Conservation (phyloP, 805 yeast species). For the Kodamaea leandrae region DNA sequence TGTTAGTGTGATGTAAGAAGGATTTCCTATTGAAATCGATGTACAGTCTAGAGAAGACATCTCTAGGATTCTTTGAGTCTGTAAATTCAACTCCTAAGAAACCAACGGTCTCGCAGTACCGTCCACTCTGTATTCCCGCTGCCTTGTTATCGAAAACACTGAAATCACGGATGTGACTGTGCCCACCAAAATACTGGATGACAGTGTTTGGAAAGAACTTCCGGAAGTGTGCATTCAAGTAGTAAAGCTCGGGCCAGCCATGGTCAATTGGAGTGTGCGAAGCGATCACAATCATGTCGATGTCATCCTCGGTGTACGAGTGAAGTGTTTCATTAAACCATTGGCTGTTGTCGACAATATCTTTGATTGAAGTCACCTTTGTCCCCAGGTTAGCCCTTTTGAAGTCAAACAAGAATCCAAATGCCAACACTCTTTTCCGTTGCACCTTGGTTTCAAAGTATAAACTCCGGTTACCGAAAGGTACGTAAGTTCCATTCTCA, state of each 20-base stretch:
- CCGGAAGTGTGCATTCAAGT: constrained; percentile 52
- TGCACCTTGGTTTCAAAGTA: constrained; percentile 63
- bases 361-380: constrained; percentile 59
- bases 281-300: constrained; percentile 67
- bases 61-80: constrained; percentile 14
- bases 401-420: constrained; percentile 82
- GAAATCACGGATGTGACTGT: constrained; percentile 88
- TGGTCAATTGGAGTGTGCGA: constrained; percentile 73
- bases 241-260: constrained; percentile 51
- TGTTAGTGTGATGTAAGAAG: constrained; percentile 54
- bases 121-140: constrained; percentile 86
- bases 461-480: constrained; percentile 66
- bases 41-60: constrained; percentile 56
- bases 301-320: constrained; percentile 26
- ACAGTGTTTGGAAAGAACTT: constrained; percentile 54
- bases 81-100: constrained; percentile 59
- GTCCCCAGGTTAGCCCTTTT: constrained; percentile 55
- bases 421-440: constrained; percentile 53
- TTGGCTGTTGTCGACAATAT: constrained; percentile 44
- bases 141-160: constrained; percentile 61
- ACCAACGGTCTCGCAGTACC: constrained; percentile 93
- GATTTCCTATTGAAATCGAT: constrained; percentile 79
- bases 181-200: constrained; percentile 92
- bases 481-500: constrained; percentile 46
- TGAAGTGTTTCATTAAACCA: constrained; percentile 61